Percentiles rank a stretch among this genome's conserved stretches.
These are phyloP conservation scores for Suillus ampliporus DNA, from an alignment of 768 basidiomycete genomes.

Conservation along the genomic window DNA sequence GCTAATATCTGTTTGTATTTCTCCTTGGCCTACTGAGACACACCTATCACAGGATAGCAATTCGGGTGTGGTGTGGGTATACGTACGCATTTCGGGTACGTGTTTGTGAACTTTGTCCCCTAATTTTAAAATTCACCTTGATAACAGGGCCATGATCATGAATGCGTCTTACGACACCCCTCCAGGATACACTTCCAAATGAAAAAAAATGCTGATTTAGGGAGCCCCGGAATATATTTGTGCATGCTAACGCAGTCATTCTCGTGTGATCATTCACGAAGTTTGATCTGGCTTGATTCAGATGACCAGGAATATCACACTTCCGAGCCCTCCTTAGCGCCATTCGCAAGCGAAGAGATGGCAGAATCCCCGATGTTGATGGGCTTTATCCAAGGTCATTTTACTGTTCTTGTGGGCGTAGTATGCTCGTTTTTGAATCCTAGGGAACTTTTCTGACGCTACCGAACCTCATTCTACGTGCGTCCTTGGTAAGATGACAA, in stretches of 20 bases:
- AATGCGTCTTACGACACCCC: background rate
- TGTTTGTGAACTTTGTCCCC: background rate
- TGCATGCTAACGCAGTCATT: background rate
- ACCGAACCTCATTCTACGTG: background rate
- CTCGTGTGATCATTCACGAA: background rate
- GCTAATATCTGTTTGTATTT: background rate
- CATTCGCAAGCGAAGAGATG: constrained; percentile 3
- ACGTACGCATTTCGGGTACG: background rate
- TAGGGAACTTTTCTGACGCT: background rate
- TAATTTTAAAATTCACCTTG: background rate
- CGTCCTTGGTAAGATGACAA: background rate
- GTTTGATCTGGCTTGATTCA: background rate
- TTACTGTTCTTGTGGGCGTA: background rate
- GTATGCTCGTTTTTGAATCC: background rate
- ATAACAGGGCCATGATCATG: background rate
- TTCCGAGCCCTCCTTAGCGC: background rate
- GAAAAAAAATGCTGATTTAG: background rate
- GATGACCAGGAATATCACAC: background rate
- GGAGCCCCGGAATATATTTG: background rate
- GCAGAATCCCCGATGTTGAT: background rate
- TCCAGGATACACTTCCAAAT: background rate
- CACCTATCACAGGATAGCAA: background rate
- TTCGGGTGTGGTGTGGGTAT: background rate
- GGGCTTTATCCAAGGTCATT: background rate
- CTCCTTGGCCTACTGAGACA: too few relatives aligned